Percentiles rank a stretch among this genome's conserved stretches.
Evolutionary conservation across 75 land plant genomes (phyloP).

Genomic region (Isoetes taiwanensis): DNA sequence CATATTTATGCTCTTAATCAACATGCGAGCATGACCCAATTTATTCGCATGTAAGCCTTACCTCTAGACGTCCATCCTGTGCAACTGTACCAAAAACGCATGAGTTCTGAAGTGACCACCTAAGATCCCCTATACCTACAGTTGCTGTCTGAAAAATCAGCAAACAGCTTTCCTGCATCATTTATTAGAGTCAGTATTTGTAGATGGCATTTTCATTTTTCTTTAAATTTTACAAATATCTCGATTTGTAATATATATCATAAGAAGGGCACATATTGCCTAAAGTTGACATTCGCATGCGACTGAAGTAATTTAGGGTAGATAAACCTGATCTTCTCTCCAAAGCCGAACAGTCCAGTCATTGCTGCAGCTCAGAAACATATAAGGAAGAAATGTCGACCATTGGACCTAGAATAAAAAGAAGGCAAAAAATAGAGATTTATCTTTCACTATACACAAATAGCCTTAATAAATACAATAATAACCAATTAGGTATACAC

Average conservation of each 20-base stretch:
- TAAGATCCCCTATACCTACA: slow-evolving; percentile 19
- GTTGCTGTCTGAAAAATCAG: slow-evolving; percentile 30
- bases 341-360: slow-evolving; percentile 37
- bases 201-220: not conserved
- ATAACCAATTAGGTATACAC: not conserved
- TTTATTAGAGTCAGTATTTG: not conserved
- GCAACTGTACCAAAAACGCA: slow-evolving; percentile 29
- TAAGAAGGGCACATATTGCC: not conserved
- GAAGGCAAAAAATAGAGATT: not conserved
- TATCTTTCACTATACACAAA: not conserved
- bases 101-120: slow-evolving; percentile 20
- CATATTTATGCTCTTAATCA: not conserved
- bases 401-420: slow-evolving; percentile 19
- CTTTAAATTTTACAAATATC: not conserved
- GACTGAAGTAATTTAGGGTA: not conserved
- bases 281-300: not conserved
- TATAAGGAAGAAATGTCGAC: slow-evolving; percentile 22
- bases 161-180: slow-evolving; percentile 18
- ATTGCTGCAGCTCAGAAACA: slow-evolving; percentile 32
- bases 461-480: not conserved
- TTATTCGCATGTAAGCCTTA: not conserved
- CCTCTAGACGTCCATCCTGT: slow-evolving; percentile 29
- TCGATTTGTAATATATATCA: not conserved
- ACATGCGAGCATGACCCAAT: not conserved
- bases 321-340: slow-evolving; percentile 27